These are phyloP conservation scores for Saccharomyces uvarum DNA, from an alignment of 1,139 yeast genomes.

Conservation along the genomic window DNA sequence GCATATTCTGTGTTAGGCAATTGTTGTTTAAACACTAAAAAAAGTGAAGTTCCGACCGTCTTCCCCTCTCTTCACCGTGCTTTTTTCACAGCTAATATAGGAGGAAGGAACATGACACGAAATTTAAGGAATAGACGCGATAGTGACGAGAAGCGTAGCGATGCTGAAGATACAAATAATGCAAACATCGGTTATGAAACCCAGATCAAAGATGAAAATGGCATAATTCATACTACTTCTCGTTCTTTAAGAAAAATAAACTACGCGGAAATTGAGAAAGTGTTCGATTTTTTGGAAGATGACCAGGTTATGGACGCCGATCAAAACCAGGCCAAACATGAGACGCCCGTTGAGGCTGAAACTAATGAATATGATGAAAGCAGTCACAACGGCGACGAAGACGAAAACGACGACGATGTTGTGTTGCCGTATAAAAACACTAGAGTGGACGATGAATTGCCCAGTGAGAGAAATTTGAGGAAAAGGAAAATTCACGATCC, in stretches of 20 bases:
- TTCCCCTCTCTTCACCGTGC: background rate
- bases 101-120: slow-evolving; percentile 18
- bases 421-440: slow-evolving; percentile 12
- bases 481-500: slow-evolving; percentile 16
- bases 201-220: slow-evolving; percentile 26
- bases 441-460: slow-evolving; percentile 20
- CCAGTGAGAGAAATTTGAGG: slow-evolving; percentile 21
- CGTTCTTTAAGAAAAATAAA: slow-evolving; percentile 29
- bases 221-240: slow-evolving; percentile 27
- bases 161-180: slow-evolving; percentile 2
- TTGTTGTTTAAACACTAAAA: background rate
- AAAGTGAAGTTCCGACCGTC: background rate
- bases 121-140: slow-evolving; percentile 18
- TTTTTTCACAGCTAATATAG: background rate
- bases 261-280: slow-evolving; percentile 32
- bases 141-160: background rate
- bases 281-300: slow-evolving; percentile 29
- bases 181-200: slow-evolving; percentile 3
- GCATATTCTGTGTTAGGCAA: background rate
- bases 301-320: slow-evolving; percentile 13
- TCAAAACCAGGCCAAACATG: slow-evolving; percentile 9
- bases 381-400: slow-evolving; percentile 8
- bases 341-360: slow-evolving; percentile 21
- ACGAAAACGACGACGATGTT: slow-evolving; percentile 12
- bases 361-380: slow-evolving; percentile 12